Evolutionary conservation across 805 yeast species (phyloP).

Genomic region (Pichia kluyveri): DNA sequence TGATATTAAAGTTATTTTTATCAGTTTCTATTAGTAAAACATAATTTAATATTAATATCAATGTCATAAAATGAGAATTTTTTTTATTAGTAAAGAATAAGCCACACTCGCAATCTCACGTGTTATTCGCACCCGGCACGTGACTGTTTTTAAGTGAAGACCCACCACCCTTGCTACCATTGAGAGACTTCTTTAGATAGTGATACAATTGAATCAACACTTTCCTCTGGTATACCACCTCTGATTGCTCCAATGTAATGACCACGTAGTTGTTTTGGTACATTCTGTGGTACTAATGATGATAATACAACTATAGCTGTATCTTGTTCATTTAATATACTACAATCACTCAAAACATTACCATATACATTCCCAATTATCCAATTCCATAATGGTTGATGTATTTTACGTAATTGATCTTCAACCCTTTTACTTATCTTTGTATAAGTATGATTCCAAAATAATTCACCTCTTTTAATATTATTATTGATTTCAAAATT

Average conservation of each 20-base stretch:
- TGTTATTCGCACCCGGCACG: slow-evolving; percentile 31
- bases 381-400: slow-evolving; percentile 78
- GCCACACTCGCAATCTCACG: background rate
- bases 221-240: slow-evolving; percentile 61
- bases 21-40: too few relatives aligned
- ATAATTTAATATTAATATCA: too few relatives aligned
- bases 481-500: slow-evolving; percentile 8
- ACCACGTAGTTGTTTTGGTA: slow-evolving; percentile 86
- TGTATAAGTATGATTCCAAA: slow-evolving; percentile 70
- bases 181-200: background rate
- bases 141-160: too few relatives aligned
- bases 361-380: slow-evolving; percentile 68
- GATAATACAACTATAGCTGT: slow-evolving; percentile 73
- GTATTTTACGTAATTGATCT: slow-evolving; percentile 59
- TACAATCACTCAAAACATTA: slow-evolving; percentile 63
- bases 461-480: slow-evolving; percentile 42
- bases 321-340: slow-evolving; percentile 53
- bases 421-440: slow-evolving; percentile 64
- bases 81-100: too few relatives aligned
- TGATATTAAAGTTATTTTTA: too few relatives aligned
- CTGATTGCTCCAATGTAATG: slow-evolving; percentile 82
- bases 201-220: slow-evolving; percentile 26
- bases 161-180: too few relatives aligned
- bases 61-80: too few relatives aligned
- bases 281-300: slow-evolving; percentile 84